Evolutionary conservation across 768 basidiomycete genomes (phyloP).

Genomic region (Sporobolomyces pararoseus): DNA sequence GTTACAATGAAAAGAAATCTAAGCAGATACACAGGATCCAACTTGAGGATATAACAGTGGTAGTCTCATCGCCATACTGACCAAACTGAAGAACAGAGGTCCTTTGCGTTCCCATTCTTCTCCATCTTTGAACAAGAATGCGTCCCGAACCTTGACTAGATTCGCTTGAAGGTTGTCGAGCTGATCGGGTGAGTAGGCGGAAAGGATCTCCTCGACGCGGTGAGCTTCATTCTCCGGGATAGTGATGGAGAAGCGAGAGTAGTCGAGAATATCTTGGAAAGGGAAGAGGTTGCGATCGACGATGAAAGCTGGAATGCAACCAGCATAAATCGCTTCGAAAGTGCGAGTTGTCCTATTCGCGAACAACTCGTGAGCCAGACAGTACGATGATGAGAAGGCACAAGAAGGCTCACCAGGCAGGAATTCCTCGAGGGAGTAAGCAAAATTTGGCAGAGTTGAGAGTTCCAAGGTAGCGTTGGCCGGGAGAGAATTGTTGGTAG

Average conservation of each 20-base stretch:
- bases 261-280: constrained; percentile 51
- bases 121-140: constrained; percentile 48
- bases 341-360: constrained; percentile 50
- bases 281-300: constrained; percentile 52
- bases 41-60: constrained; percentile 45
- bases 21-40: constrained; percentile 19
- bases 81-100: constrained; percentile 51
- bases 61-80: constrained; percentile 49
- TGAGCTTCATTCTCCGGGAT: constrained; percentile 51
- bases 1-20: not conserved
- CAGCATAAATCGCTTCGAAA: constrained; percentile 52
- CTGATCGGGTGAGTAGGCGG: constrained; percentile 46
- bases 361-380: constrained; percentile 35
- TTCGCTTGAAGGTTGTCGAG: constrained; percentile 50
- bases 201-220: constrained; percentile 50
- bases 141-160: constrained; percentile 50
- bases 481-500: constrained; percentile 40
- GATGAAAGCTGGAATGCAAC: constrained; percentile 53
- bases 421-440: constrained; percentile 43
- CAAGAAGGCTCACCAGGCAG: constrained; percentile 38
- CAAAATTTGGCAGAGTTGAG: constrained; percentile 44
- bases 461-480: constrained; percentile 40
- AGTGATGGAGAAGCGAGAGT: constrained; percentile 51
- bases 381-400: not conserved
- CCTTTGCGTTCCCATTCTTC: constrained; percentile 49